A percentile compares a stretch with the other conserved stretches of the same genome.
Evolutionary conservation across 768 basidiomycete genomes (phyloP).

Genomic region (Cubamyces sp.): DNA sequence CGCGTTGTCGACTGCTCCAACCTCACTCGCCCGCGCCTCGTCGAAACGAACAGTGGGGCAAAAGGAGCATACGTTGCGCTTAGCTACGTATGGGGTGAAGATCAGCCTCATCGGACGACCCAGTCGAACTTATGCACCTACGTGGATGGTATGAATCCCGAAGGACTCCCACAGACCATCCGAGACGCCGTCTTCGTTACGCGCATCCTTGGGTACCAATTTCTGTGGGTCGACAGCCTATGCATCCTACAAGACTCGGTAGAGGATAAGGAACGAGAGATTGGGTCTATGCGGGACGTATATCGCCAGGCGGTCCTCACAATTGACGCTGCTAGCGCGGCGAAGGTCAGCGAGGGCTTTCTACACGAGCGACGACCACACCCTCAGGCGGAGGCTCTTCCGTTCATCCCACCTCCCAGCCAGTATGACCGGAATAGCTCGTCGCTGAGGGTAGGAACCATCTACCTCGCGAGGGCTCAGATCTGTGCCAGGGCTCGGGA

Average conservation of each 20-base stretch:
- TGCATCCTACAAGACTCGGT: slow-evolving; percentile 9
- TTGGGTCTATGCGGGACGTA: neutral
- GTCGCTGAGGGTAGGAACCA: too few relatives aligned
- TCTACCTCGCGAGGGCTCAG: too few relatives aligned
- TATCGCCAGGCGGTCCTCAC: slow-evolving; percentile 3
- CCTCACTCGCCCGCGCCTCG: neutral
- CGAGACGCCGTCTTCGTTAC: slow-evolving; percentile 2
- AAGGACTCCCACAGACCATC: slow-evolving; percentile 2
- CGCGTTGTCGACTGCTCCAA: neutral
- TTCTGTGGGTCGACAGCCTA: slow-evolving; percentile 6
- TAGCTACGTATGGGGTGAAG: slow-evolving; percentile 3
- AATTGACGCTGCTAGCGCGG: neutral
- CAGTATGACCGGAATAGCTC: too few relatives aligned
- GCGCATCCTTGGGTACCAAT: neutral
- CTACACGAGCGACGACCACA: neutral
- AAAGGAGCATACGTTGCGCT: neutral
- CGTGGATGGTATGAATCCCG: neutral
- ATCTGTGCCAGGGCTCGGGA: too few relatives aligned
- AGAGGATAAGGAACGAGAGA: neutral
- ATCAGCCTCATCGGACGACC: neutral
- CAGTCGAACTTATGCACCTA: neutral
- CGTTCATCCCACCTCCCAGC: too few relatives aligned
- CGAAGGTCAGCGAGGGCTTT: neutral
- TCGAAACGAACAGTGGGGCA: neutral
- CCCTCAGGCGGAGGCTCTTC: neutral